Percentiles rank a stretch among this genome's conserved stretches.
Conservation (phyloP, 371 early-diverging fungal genomes). For the Coelomomyces lativittatus region DNA sequence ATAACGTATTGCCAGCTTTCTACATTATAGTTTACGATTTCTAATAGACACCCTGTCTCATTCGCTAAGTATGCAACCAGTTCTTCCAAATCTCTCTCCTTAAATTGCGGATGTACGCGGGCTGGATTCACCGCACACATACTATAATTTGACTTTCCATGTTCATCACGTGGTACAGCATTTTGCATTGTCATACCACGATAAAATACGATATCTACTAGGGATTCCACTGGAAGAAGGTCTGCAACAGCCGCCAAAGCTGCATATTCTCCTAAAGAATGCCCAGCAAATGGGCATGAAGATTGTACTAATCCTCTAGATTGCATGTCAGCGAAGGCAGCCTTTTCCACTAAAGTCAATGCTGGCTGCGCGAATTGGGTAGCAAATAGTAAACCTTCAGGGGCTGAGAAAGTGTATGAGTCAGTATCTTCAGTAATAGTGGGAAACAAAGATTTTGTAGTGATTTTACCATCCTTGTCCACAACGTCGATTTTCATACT, state of each 20-base stretch:
- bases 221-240: conserved; percentile 63
- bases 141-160: conserved; percentile 74
- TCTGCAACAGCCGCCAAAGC: conserved; percentile 77
- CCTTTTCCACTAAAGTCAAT: conserved; percentile 78
- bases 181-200: conserved; percentile 94
- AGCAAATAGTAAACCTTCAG: conserved; percentile 73
- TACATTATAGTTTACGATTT: conserved; percentile 93
- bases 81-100: conserved; percentile 60
- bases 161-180: conserved; percentile 65
- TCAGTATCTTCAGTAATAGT: conserved; percentile 60
- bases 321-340: conserved; percentile 79
- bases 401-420: conserved; percentile 75
- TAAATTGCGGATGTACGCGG: conserved; percentile 69
- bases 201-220: conserved; percentile 86
- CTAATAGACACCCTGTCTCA: conserved; percentile 56
- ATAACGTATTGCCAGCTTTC: conserved; percentile 88
- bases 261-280: conserved; percentile 89
- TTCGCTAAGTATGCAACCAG: conserved; percentile 66
- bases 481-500: conserved; percentile 75
- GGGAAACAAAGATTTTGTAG: conserved; percentile 60
- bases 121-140: conserved; percentile 88
- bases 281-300: conserved; percentile 80
- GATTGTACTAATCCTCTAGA: conserved; percentile 63
- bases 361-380: conserved; percentile 93
- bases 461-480: conserved; percentile 25